Conservation (phyloP, 129 eudicot genomes). For the Escallonia herrerae region DNA sequence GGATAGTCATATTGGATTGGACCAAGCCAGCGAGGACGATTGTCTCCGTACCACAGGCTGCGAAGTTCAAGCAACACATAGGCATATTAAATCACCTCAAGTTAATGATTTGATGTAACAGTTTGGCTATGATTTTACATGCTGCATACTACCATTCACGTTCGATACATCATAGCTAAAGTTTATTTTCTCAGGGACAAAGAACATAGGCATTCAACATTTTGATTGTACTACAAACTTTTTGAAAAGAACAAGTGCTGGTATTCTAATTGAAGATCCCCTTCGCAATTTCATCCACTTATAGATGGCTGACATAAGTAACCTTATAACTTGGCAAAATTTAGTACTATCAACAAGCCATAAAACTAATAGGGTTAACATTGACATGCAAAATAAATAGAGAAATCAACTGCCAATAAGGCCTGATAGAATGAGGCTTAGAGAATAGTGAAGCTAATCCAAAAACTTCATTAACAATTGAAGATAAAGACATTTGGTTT, state of each 20-base stretch:
- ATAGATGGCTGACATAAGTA: neutral
- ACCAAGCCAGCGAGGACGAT: slow-evolving; percentile 97
- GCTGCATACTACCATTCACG: too few relatives aligned
- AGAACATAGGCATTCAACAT: neutral
- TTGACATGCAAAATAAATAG: neutral
- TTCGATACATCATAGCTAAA: too few relatives aligned
- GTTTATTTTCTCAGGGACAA: neutral
- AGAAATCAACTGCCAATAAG: neutral
- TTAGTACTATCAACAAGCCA: neutral
- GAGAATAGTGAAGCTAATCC: neutral
- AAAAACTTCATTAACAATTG: neutral
- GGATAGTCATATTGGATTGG: slow-evolving; percentile 85
- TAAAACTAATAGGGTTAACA: neutral
- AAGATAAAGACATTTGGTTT: neutral
- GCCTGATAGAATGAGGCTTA: neutral
- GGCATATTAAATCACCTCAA: neutral
- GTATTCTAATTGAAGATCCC: neutral
- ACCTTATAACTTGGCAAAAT: too few relatives aligned
- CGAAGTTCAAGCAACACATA: slow-evolving; percentile 2
- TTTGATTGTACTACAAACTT: too few relatives aligned
- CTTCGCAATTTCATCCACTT: neutral
- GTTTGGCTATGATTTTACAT: too few relatives aligned
- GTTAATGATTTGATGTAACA: too few relatives aligned
- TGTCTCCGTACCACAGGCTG: slow-evolving; percentile 96
- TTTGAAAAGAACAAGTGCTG: neutral